phyloP scores from a whole-genome alignment of 176 grass and related monocot species.

The Chloris gayana region DNA sequence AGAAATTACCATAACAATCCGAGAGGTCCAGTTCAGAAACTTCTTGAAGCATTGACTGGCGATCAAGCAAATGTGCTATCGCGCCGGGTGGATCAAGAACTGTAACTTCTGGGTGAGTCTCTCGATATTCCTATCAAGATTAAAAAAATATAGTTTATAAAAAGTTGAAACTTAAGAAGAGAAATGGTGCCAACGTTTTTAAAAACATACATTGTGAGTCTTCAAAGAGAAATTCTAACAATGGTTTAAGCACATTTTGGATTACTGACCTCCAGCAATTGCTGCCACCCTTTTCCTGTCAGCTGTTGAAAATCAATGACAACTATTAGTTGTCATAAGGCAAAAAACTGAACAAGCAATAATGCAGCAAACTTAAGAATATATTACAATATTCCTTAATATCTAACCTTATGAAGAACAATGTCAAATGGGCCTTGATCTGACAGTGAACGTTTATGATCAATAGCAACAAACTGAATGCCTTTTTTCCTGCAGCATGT shows the following conservation, averaged over 20 bases:
- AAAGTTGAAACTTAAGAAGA: background rate
- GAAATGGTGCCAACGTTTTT: background rate
- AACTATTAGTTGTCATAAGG: slow-evolving; percentile 20
- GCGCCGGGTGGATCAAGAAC: slow-evolving; percentile 93
- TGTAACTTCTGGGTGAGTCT: slow-evolving; percentile 92
- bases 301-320: slow-evolving; percentile 51
- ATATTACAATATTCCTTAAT: slow-evolving; percentile 17
- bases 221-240: slow-evolving; percentile 33
- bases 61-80: slow-evolving; percentile 84
- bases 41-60: slow-evolving; percentile 96
- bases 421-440: slow-evolving; percentile 99
- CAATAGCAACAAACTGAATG: slow-evolving; percentile 91
- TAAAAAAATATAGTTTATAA: slow-evolving; percentile 1
- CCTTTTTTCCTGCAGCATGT: slow-evolving; percentile 80
- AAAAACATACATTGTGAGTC: slow-evolving; percentile 18
- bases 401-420: slow-evolving; percentile 90
- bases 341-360: background rate
- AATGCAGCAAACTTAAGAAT: background rate
- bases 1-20: slow-evolving; percentile 80
- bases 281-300: slow-evolving; percentile 84
- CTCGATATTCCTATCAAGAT: slow-evolving; percentile 66
- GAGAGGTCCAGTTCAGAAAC: slow-evolving; percentile 84
- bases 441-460: slow-evolving; percentile 63
- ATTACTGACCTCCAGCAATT: slow-evolving; percentile 78
- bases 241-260: slow-evolving; percentile 32